Evolutionary conservation across 208 protist species (phyloP).

Genomic region (Leptomonas pyrrhocoris): DNA sequence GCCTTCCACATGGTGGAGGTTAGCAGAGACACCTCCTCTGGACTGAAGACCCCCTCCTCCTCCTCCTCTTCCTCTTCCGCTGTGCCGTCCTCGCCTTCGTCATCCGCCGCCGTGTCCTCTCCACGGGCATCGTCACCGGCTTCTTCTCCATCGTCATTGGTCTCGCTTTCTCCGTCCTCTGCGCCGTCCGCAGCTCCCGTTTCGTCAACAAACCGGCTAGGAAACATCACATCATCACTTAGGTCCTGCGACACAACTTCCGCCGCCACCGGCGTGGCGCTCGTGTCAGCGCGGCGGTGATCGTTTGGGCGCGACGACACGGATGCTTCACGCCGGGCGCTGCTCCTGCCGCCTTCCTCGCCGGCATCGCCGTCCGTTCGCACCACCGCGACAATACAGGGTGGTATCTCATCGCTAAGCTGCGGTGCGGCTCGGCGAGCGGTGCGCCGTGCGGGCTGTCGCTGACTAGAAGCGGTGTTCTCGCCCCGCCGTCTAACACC

Average conservation of each 20-base stretch:
- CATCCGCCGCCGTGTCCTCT: too few relatives aligned
- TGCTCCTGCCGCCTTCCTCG: too few relatives aligned
- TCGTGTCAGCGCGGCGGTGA: too few relatives aligned
- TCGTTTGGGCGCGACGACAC: neutral
- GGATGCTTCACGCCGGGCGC: neutral
- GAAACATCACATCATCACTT: conserved; percentile 3
- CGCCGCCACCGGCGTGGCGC: neutral
- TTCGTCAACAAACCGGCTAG: neutral
- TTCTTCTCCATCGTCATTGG: neutral
- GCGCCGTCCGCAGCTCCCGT: neutral
- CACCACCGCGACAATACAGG: too few relatives aligned
- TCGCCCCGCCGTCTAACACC: neutral
- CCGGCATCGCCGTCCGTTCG: too few relatives aligned
- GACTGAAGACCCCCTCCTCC: conserved; percentile 26
- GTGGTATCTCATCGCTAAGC: too few relatives aligned
- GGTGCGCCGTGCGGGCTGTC: neutral
- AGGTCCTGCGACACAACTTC: neutral
- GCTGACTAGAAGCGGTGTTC: neutral
- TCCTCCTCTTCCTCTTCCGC: conserved; percentile 16
- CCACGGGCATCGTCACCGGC: too few relatives aligned
- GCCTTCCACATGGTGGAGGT: conserved; percentile 37
- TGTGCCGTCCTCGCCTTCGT: too few relatives aligned
- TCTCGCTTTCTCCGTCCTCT: neutral
- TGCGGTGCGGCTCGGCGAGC: too few relatives aligned
- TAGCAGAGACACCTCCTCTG: conserved; percentile 22